Evolutionary conservation across 768 basidiomycete species (phyloP).

Genomic region (Collybiopsis luxurians): DNA sequence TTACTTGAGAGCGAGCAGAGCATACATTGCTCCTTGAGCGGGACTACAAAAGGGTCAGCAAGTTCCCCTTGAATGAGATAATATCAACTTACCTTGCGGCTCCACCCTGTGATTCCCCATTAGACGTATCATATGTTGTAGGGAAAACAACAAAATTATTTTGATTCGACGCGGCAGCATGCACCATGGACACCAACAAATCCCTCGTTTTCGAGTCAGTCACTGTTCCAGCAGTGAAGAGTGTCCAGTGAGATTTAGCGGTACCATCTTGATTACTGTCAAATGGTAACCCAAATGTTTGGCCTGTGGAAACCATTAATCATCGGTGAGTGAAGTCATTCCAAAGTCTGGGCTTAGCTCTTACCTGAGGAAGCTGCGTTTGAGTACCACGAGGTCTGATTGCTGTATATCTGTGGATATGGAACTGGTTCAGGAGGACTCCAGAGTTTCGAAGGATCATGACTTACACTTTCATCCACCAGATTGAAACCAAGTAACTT

Average conservation of each 20-base stretch:
- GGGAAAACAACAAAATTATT: conserved; percentile 3
- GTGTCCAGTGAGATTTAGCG: neutral
- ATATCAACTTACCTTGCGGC: neutral
- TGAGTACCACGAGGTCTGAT: conserved; percentile 2
- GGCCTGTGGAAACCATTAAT: neutral
- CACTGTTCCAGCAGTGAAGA: too few relatives aligned
- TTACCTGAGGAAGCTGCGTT: neutral
- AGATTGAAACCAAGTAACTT: conserved; percentile 27
- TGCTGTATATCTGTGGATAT: conserved; percentile 1
- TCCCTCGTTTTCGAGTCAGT: too few relatives aligned
- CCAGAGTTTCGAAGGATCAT: too few relatives aligned
- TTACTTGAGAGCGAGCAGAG: conserved; percentile 16
- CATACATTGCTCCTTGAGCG: conserved; percentile 9
- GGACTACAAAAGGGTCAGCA: neutral
- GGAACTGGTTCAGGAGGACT: too few relatives aligned
- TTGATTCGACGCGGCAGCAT: neutral
- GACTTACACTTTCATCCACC: conserved; percentile 3
- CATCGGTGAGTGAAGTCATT: neutral
- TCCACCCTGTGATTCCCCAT: neutral
- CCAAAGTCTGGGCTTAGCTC: neutral
- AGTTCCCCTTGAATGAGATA: neutral
- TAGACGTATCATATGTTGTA: neutral
- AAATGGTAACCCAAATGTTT: conserved; percentile 5
- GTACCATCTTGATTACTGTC: conserved; percentile 1
- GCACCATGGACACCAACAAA: too few relatives aligned